These are phyloP conservation scores for Laburnicola sp. DNA, from an alignment of 2,329 filamentous ascomycete genomes.

Conservation along the genomic window DNA sequence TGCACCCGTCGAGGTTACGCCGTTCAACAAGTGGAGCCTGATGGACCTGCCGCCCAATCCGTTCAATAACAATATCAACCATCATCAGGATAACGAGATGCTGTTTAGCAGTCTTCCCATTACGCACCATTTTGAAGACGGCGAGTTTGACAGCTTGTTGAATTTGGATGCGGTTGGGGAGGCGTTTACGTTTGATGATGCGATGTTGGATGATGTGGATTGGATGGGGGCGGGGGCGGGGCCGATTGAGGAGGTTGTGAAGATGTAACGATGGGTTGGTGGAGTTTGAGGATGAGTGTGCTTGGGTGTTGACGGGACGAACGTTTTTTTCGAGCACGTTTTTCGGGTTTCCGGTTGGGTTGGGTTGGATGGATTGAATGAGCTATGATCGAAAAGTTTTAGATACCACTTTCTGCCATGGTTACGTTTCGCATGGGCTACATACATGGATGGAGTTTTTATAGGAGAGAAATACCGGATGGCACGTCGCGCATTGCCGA, in stretches of 20 bases:
- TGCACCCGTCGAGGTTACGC: constrained; percentile 5
- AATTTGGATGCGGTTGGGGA: constrained; percentile 47
- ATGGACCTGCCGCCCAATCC: constrained; percentile 23
- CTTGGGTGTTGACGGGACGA: no score
- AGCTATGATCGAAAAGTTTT: no score
- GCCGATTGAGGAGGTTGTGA: constrained; percentile 11
- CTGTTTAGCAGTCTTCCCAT: constrained; percentile 42
- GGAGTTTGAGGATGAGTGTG: no score
- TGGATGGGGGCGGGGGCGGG: constrained; percentile 18
- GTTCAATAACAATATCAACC: constrained; percentile 30
- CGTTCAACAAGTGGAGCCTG: constrained; percentile 27
- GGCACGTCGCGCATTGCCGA: no score
- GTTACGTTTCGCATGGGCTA: no score
- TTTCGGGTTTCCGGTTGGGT: no score
- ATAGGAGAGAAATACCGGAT: no score
- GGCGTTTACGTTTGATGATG: constrained; percentile 40
- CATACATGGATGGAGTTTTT: no score
- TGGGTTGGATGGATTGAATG: no score
- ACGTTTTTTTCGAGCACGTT: no score
- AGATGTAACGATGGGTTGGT: no score
- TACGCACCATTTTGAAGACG: constrained; percentile 45
- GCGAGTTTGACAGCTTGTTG: constrained; percentile 46
- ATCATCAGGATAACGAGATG: constrained; percentile 41
- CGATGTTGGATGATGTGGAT: constrained; percentile 28
- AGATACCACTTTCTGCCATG: no score